Percentiles rank a stretch among this genome's conserved stretches.
Conservation (phyloP, 768 basidiomycete genomes). For the Suillus fuscotomentosus region DNA sequence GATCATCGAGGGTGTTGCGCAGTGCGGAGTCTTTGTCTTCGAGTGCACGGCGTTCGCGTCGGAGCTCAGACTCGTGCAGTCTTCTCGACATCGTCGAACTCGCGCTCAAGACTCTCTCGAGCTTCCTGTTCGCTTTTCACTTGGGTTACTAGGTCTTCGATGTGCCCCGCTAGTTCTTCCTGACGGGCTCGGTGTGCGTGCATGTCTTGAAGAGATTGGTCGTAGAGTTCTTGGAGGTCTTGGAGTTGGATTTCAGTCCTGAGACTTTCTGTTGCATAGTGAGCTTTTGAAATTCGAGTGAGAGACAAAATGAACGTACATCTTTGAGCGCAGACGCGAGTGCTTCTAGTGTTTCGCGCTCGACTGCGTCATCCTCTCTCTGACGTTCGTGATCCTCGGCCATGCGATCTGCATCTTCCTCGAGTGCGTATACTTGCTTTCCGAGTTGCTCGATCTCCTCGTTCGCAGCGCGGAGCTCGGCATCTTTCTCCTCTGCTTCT, state of each 20-base stretch:
- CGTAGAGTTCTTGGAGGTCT: conserved; percentile 64
- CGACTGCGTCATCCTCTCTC: conserved; percentile 73
- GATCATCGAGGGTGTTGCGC: conserved; percentile 59
- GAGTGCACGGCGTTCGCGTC: conserved; percentile 58
- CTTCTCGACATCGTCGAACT: conserved; percentile 56
- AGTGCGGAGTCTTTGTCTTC: conserved; percentile 73
- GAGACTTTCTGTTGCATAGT: conserved; percentile 59
- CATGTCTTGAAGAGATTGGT: conserved; percentile 59
- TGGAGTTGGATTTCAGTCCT: conserved; percentile 60
- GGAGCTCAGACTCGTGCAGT: conserved; percentile 61
- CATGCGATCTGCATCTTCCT: conserved; percentile 80
- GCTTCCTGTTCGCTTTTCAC: conserved; percentile 55
- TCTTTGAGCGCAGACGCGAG: conserved; percentile 79
- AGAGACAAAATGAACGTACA: conserved; percentile 36
- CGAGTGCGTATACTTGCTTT: conserved; percentile 78
- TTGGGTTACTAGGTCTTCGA: conserved; percentile 69
- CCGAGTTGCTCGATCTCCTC: conserved; percentile 79
- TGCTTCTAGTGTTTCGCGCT: conserved; percentile 64
- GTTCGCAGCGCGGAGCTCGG: conserved; percentile 70
- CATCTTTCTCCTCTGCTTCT: conserved; percentile 78
- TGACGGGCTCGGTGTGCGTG: conserved; percentile 68
- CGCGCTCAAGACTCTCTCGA: conserved; percentile 52
- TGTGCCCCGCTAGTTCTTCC: conserved; percentile 74
- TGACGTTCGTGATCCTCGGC: conserved; percentile 68
- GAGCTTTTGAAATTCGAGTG: neutral